These are phyloP conservation scores for Paecilomyces sp. DNA, from an alignment of 2,329 filamentous ascomycete genomes.

Conservation along the genomic window DNA sequence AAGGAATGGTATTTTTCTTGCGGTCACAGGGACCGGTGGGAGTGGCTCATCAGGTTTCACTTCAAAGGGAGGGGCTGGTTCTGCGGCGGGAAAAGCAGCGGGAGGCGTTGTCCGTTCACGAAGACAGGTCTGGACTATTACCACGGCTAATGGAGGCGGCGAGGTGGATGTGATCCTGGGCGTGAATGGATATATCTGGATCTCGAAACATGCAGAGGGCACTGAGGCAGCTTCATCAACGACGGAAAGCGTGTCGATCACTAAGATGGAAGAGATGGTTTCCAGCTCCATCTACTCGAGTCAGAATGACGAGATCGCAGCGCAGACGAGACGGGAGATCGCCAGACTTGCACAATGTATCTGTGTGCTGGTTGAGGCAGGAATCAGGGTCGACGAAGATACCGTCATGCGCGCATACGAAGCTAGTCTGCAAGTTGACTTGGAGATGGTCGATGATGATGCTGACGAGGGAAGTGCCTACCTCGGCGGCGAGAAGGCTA, in stretches of 20 bases:
- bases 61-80: conserved; percentile 22
- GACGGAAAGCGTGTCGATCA: conserved; percentile 58
- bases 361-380: conserved; percentile 71
- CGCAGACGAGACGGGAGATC: conserved; percentile 79
- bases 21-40: conserved; percentile 72
- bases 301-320: conserved; percentile 80
- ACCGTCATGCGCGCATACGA: conserved; percentile 77
- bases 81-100: conserved; percentile 61
- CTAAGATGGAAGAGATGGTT: conserved; percentile 79
- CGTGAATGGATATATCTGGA: conserved; percentile 96
- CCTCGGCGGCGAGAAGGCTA: conserved; percentile 33
- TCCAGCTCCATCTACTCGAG: conserved; percentile 85
- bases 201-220: conserved; percentile 70
- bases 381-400: conserved; percentile 81
- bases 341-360: conserved; percentile 75
- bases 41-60: conserved; percentile 42
- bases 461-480: conserved; percentile 34
- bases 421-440: conserved; percentile 64
- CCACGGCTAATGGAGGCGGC: conserved; percentile 36
- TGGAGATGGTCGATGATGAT: conserved; percentile 34
- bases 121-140: conserved; percentile 79
- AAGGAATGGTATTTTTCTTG: conserved; percentile 83
- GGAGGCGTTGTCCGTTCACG: conserved; percentile 75
- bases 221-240: conserved; percentile 33
- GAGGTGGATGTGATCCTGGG: conserved; percentile 81